Percentiles rank a stretch among this genome's conserved stretches.
Conservation (phyloP, 331 rosid genomes). For the Quercus lobata region DNA sequence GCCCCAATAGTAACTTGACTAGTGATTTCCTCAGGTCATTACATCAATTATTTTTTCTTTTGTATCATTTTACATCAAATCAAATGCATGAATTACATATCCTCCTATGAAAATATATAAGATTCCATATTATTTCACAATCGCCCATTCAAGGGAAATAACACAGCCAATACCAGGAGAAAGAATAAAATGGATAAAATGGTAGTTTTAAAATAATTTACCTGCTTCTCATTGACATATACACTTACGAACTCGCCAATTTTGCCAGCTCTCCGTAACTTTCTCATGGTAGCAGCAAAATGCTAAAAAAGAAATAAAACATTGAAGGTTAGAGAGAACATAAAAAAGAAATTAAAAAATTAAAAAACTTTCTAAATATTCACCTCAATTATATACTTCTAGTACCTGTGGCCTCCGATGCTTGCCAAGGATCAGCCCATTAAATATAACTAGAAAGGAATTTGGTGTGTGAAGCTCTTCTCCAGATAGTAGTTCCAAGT, state of each 20-base stretch:
- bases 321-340: conserved; percentile 3
- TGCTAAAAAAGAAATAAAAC: conserved; percentile 18
- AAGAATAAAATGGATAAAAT: background rate
- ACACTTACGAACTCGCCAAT: conserved; percentile 91
- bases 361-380: too few relatives aligned
- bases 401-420: conserved; percentile 86
- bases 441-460: conserved; percentile 83
- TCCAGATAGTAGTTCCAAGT: conserved; percentile 74
- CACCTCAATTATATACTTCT: background rate
- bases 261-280: conserved; percentile 79
- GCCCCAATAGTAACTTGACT: background rate
- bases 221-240: conserved; percentile 89
- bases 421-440: conserved; percentile 91
- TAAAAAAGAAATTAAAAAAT: too few relatives aligned
- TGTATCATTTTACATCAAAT: background rate
- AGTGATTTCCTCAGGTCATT: too few relatives aligned
- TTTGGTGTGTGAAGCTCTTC: conserved; percentile 87
- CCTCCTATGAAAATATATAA: background rate
- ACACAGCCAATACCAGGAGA: background rate
- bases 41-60: too few relatives aligned
- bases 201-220: conserved; percentile 22
- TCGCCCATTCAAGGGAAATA: background rate
- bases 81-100: background rate
- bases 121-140: background rate
- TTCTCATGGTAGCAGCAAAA: conserved; percentile 57